A percentile compares a stretch with the other conserved stretches of the same genome.
phyloP scores from a whole-genome alignment of 2,329 filamentous ascomycete genomes.

The Stagonosporopsis cucurbitacearum region DNA sequence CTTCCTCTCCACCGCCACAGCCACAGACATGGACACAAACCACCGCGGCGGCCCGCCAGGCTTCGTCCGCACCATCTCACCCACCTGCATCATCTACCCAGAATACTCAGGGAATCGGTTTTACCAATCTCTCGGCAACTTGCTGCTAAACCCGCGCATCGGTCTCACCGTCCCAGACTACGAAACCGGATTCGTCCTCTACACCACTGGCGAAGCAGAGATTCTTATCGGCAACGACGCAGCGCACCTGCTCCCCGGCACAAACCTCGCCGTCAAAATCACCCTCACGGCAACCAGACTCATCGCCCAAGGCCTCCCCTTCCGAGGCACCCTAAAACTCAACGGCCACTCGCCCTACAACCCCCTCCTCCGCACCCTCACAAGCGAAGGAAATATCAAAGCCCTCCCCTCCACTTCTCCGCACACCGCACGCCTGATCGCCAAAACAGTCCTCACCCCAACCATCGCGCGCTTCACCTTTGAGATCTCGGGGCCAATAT shows the following conservation, averaged over 20 bases:
- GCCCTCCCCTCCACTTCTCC: constrained; percentile 9
- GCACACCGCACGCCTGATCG: constrained; percentile 62
- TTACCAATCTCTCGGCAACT: constrained; percentile 84
- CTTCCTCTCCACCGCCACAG: constrained; percentile 73
- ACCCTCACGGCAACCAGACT: constrained; percentile 66
- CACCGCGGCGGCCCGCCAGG: constrained; percentile 77
- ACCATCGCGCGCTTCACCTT: constrained; percentile 71
- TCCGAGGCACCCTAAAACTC: constrained; percentile 66
- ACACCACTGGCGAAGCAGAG: constrained; percentile 72
- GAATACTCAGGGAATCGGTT: constrained; percentile 86
- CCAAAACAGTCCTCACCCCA: constrained; percentile 67
- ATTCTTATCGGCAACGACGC: constrained; percentile 72
- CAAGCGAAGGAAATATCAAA: constrained; percentile 60
- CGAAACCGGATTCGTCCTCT: constrained; percentile 73
- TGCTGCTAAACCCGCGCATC: constrained; percentile 68
- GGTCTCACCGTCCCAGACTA: constrained; percentile 79
- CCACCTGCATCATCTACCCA: constrained; percentile 72
- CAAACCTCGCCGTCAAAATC: constrained; percentile 75
- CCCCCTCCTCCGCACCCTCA: constrained; percentile 71
- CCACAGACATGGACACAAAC: constrained; percentile 80
- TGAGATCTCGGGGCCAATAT: constrained; percentile 49
- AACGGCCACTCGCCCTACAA: constrained; percentile 78
- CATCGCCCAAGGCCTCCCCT: constrained; percentile 70
- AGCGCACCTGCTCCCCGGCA: constrained; percentile 67
- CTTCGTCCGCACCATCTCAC: constrained; percentile 72